Base-by-base conservation (phyloP, 345 rosid species). In the Eucalyptus erythrocorys region DNA sequence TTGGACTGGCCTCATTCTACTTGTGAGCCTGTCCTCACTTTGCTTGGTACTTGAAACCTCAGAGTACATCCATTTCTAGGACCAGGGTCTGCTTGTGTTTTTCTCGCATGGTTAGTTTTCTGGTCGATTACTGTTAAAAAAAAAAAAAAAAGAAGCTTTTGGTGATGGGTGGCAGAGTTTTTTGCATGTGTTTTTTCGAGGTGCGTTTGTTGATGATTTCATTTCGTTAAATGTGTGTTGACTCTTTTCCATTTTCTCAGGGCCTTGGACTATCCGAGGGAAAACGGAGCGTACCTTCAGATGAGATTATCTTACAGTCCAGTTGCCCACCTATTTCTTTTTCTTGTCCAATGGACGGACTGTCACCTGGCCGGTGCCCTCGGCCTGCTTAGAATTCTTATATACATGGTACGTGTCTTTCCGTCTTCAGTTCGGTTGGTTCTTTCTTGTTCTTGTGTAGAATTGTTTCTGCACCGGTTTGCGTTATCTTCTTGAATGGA, bases 271-370 rank as follows among this genome's bases (percentile, higher is more conserved):
- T 92, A 91, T 87, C 98, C 99, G 5, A 90, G 95, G 87, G 97
- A 96, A 85, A 93, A 91, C 92, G 99, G 98, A 88, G 98, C 94
- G 2, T 93, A 94, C 85, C 95, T 97, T 90, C 99, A 97, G 89
- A 97, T 97, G 99, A 96, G 98, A 91, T 91, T 97, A 51, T 97
- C 99, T 2, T 96, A 94, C 87, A 96, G 99, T 90, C 98, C 99
- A 9, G 94, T 95, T n/a, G 98, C 99, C 43, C 97, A 95, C 84
- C 91, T 95, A 85, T 94, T 96, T 87, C 96, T 97, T 50, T 96
- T 97, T 90, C 99, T 98, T 89, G 99, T 97, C 86, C 98, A 95
- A 79, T 97, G 99, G 99, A 96, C 98, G 47, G 97, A 96, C 90
- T 97, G 97, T 92, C 93, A 97, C 89, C 96, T 98, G 4, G 99